Evolutionary conservation across 1,139 yeast genomes (phyloP).

Genomic region (Lodderomyces beijingensis): DNA sequence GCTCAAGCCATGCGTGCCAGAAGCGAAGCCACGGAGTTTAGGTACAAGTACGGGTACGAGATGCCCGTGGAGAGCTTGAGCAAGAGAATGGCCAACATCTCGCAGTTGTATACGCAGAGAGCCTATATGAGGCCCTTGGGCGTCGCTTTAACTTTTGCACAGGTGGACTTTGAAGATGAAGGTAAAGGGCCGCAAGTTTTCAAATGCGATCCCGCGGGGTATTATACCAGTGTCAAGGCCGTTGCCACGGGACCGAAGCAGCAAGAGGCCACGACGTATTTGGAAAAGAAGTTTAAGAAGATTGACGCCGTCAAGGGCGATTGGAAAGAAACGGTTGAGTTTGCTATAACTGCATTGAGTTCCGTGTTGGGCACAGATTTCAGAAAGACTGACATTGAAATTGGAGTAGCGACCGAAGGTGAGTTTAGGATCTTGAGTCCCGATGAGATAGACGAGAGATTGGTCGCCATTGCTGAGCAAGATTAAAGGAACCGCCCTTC

Average conservation of each 20-base stretch:
- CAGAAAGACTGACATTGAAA: conserved; percentile 86
- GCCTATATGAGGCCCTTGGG: conserved; percentile 99
- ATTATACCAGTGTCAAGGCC: conserved; percentile 87
- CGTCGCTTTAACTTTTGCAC: conserved; percentile 82
- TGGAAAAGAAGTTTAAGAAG: conserved; percentile 89
- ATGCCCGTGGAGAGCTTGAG: conserved; percentile 95
- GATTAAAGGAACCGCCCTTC: too few species aligned
- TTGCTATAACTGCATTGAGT: conserved; percentile 81
- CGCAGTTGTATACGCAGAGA: conserved; percentile 93
- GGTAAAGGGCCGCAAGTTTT: conserved; percentile 85
- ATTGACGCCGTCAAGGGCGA: conserved; percentile 69
- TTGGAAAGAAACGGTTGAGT: conserved; percentile 87
- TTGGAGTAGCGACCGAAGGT: conserved; percentile 79
- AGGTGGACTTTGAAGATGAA: conserved; percentile 67
- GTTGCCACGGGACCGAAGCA: conserved; percentile 96
- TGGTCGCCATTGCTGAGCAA: conserved; percentile 92
- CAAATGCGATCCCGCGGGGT: conserved; percentile 98
- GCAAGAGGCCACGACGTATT: conserved; percentile 86
- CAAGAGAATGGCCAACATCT: conserved; percentile 90
- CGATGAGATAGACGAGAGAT: conserved; percentile 90
- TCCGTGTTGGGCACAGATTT: conserved; percentile 89
- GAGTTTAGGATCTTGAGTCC: conserved; percentile 68
- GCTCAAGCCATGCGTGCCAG: conserved; percentile 88
- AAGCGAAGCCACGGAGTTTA: conserved; percentile 90
- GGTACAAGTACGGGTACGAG: conserved; percentile 91